Evolutionary conservation across 202 grass and related monocot species (phyloP), one percentile per base, ranked within the genome.

Genomic region (Panicum hallii): DNA sequence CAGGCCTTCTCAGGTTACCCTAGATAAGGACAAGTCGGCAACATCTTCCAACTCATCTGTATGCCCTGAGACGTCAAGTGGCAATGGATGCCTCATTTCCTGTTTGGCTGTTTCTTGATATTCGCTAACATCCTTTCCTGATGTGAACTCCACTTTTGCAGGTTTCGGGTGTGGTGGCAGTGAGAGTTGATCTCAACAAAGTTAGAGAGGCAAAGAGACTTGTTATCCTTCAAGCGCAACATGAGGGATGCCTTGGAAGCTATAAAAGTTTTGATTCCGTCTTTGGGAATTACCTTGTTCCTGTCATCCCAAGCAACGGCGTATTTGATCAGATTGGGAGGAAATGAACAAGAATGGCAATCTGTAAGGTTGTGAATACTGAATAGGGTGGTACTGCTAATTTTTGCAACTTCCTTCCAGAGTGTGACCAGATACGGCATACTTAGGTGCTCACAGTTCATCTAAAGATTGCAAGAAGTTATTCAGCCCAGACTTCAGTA

Each of bases 211-310:
- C 91, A 63, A 95, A 93, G 83, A 90, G 78, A 79, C 92, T 90
- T 89, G 88, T 79, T 55, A 78, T 95, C 49, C 50, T 78, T 38
- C 89, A 98, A 88, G 93, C 87, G 30, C 93, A 98, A 63, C 89
- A 88, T 20, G 95, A 95, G 87, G 85, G 88, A 30, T 93, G 83
- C 84, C 89, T 98, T 20, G 95, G 95, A 82, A 92, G 83, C 80
- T 98, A 89, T 78, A 93, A 79, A 92, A 90, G 91, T 54, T 93
- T 93, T 71, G 95, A 95, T 85, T 98, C 93, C 77, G 75, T 87
- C 12, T 98, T 87, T 77, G 93, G 93, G 82, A 98, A 94, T 81
- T 94, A 89, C 85, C 89, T 98, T 72, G 81, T 98, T 83, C 95
- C 95, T 84, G 88, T 93, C 17, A 90, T 93, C 72, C 95, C 93